Conservation (phyloP, 768 basidiomycete genomes). For the Megacollybia marginata region DNA sequence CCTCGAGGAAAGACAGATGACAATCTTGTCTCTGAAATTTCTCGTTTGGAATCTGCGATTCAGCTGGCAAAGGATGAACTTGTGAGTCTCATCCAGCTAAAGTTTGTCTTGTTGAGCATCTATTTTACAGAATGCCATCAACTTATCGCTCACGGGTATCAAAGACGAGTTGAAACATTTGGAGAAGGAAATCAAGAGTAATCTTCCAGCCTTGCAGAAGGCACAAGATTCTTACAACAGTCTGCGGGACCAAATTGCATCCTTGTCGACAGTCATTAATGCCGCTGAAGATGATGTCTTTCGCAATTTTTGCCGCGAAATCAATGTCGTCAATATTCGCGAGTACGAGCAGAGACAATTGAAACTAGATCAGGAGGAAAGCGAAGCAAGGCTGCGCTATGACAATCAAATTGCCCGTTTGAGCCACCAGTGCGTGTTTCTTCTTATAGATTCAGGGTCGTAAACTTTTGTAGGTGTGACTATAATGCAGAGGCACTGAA, state of each 20-base stretch:
- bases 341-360: conserved; percentile 93
- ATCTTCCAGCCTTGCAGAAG: conserved; percentile 52
- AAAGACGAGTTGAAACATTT: conserved; percentile 82
- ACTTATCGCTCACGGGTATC: conserved; percentile 66
- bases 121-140: conserved; percentile 57
- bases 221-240: conserved; percentile 42
- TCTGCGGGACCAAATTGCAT: conserved; percentile 48
- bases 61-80: conserved; percentile 77
- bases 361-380: conserved; percentile 82
- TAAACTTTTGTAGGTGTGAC: conserved; percentile 44
- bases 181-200: conserved; percentile 59
- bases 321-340: conserved; percentile 75
- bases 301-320: conserved; percentile 66
- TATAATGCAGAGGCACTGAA: conserved; percentile 78
- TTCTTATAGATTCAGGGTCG: conserved; percentile 1
- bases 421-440: conserved; percentile 64
- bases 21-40: conserved; percentile 65
- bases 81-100: conserved; percentile 31
- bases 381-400: conserved; percentile 72
- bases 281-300: conserved; percentile 80
- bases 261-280: conserved; percentile 53
- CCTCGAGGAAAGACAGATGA: conserved; percentile 84
- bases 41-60: conserved; percentile 70
- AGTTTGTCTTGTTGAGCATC: background rate
- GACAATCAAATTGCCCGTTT: conserved; percentile 84